Conservation (phyloP, 345 rosid genomes). For the Passiflora organensis region DNA sequence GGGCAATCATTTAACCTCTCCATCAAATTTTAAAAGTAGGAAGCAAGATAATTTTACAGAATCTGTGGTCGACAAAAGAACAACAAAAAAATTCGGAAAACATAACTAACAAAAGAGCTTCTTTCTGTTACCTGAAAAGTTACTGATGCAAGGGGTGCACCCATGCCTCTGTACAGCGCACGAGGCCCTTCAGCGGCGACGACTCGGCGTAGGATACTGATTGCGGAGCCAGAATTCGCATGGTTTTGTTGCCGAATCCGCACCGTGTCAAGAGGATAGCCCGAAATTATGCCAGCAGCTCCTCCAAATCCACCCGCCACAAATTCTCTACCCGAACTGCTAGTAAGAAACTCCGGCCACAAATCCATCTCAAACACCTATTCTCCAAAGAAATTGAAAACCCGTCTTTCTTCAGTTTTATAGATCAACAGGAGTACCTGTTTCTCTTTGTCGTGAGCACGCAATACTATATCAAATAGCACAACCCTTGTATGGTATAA, state of each 20-base stretch:
- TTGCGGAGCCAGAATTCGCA: conserved; percentile 67
- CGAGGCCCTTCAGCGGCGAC: conserved; percentile 59
- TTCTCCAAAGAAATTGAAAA: too few species aligned
- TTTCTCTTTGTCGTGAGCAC: too few species aligned
- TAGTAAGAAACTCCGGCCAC: neutral
- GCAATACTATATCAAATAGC: neutral
- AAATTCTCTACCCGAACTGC: neutral
- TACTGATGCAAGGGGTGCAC: conserved; percentile 87
- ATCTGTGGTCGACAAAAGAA: too few species aligned
- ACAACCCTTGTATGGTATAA: too few species aligned
- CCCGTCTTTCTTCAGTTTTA: too few species aligned
- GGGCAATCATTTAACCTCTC: too few species aligned
- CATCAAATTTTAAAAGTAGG: too few species aligned
- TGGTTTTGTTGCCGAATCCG: conserved; percentile 79
- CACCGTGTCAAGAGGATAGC: conserved; percentile 84
- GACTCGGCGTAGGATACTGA: conserved; percentile 50
- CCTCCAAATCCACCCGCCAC: conserved; percentile 90
- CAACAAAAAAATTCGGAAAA: too few species aligned
- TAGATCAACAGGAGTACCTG: neutral
- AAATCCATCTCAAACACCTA: conserved; percentile 41
- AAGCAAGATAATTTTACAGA: too few species aligned
- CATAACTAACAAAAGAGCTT: too few species aligned
- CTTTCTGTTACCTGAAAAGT: conserved; percentile 82
- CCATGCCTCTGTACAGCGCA: conserved; percentile 87
- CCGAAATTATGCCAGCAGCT: conserved; percentile 82